Evolutionary conservation across 2,329 filamentous ascomycete genomes (phyloP), one percentile per base, ranked within the genome.

Genomic region (Lasiodiplodia sp.): DNA sequence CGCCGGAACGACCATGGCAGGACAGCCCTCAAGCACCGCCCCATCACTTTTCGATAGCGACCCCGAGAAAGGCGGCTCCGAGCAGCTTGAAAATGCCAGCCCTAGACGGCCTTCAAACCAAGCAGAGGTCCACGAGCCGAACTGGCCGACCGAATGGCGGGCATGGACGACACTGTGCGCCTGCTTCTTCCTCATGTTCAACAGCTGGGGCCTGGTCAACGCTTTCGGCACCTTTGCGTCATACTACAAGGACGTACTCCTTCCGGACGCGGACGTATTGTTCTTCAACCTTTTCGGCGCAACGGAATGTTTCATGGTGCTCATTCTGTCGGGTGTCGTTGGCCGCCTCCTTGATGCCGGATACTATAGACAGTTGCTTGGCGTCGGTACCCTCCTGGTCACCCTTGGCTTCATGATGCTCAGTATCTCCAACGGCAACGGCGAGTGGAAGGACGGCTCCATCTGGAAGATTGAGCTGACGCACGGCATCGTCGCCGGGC

Each of bases 151-250:
- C 31, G 76, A 78, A 55, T 83, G 81, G 81, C 75, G 79, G 69
- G 79, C 84, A 16, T 85, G 83, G 69, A 71, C 77, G 7, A 81
- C 80, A 66, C 76, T 84, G 67, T 71, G 83, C 4, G 83, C 80
- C 28, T 83, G 84, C 70, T 85, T 85, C 74, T 79, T 84, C 68
- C 81, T 85, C 67, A 85, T 85, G 84, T 83, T 83, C 74, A 83
- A 83, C 71, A 80, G 78, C 34, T 84, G 82, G 82, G 82, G 82
- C 12, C 72, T 84, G 1, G 82, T 85, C 38, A 85, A 84, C 69
- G 80, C 83, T 6, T 86, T 83, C 68, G 84, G 84, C 47, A 85
- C 83, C 3, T 86, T 83, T 74, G 77, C 81, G 1, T 84, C 82
- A 1, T 85, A 81, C 74, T 86, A 86, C 72, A 80, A 80, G 69